Conservation (phyloP, 164 flowering plant genomes). For the Stephania japonica region DNA sequence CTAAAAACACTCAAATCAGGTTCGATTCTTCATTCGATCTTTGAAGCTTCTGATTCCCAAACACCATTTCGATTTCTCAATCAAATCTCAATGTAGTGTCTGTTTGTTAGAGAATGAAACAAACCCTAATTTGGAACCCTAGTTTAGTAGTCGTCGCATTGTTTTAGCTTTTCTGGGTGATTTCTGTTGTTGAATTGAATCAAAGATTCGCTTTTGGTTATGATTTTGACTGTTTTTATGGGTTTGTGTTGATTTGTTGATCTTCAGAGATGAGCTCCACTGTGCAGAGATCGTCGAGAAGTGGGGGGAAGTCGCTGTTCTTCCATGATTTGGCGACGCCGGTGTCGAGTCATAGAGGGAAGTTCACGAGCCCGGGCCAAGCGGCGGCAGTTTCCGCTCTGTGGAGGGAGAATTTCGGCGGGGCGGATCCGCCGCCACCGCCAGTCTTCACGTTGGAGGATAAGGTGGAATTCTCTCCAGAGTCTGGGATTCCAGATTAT, state of each 20-base stretch:
- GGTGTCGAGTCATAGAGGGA: conserved; percentile 51
- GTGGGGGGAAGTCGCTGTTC: conserved; percentile 41
- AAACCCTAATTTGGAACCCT: not conserved
- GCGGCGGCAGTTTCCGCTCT: conserved; percentile 95
- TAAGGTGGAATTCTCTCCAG: conserved; percentile 81
- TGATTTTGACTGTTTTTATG: not conserved
- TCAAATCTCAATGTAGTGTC: too few relatives aligned
- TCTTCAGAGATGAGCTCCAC: conserved; percentile 27
- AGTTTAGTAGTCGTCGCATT: not conserved
- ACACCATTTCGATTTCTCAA: too few relatives aligned
- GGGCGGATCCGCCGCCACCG: conserved; percentile 92
- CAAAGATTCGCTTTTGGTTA: too few relatives aligned
- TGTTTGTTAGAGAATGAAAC: too few relatives aligned
- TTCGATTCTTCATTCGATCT: too few relatives aligned
- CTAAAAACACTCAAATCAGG: too few relatives aligned
- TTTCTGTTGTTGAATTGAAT: too few relatives aligned
- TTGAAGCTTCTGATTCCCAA: too few relatives aligned
- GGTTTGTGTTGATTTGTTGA: not conserved
- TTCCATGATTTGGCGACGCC: conserved; percentile 57
- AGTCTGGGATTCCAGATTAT: conserved; percentile 61
- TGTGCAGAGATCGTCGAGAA: conserved; percentile 35
- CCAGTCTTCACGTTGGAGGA: conserved; percentile 85
- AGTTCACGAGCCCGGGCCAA: conserved; percentile 77
- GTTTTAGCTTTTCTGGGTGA: not conserved
- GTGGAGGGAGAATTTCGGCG: conserved; percentile 79